A percentile compares a stretch with the other conserved stretches of the same genome.
Conservation (phyloP, 1,139 yeast species). For the Scheffersomyces parashehatae region DNA sequence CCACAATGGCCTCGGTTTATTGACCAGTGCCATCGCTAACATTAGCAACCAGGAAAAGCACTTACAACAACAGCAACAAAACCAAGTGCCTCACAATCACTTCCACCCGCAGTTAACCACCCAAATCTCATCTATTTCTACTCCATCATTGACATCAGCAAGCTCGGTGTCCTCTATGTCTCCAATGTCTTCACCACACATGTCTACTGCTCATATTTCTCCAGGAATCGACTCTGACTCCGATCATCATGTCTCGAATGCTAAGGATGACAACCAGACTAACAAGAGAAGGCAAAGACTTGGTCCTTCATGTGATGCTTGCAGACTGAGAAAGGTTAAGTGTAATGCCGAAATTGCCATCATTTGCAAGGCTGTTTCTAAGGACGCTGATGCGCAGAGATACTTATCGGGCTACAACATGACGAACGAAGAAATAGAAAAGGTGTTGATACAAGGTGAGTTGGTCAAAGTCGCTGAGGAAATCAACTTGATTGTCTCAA, state of each 20-base stretch:
- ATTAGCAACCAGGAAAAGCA: constrained; percentile 3
- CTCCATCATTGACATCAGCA: constrained; percentile 2
- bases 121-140: constrained; percentile 2
- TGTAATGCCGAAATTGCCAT: constrained; percentile 63
- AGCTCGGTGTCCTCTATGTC: constrained; percentile 6
- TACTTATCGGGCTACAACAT: neutral
- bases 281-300: constrained; percentile 58
- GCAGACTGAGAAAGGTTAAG: constrained; percentile 71
- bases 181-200: constrained; percentile 10
- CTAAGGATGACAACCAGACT: neutral
- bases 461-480: constrained; percentile 4
- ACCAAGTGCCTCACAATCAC: neutral
- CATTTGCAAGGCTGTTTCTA: constrained; percentile 7
- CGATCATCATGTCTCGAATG: neutral
- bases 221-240: constrained; percentile 1
- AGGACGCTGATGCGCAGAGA: neutral
- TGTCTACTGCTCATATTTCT: constrained; percentile 2
- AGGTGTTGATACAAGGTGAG: neutral
- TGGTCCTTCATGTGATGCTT: constrained; percentile 76
- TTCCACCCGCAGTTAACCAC: constrained; percentile 2
- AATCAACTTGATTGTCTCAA: constrained; percentile 17
- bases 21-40: constrained; percentile 12
- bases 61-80: neutral
- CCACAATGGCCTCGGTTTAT: constrained; percentile 14
- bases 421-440: neutral